phyloP scores from a whole-genome alignment of 371 early-diverging fungal genomes.

The Mucor velutinosus region DNA sequence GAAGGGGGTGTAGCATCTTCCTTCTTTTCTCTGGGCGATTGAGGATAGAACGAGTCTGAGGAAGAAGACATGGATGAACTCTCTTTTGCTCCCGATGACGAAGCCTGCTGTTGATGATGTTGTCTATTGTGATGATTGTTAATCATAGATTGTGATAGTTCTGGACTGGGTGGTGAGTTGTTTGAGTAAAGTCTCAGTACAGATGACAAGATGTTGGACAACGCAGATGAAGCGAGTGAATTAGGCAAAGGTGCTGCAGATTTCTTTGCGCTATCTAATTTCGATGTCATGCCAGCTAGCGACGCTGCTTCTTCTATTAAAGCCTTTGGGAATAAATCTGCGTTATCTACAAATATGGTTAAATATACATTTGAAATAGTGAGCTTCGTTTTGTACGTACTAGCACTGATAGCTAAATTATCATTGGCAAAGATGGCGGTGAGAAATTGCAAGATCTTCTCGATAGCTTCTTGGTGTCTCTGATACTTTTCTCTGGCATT shows the following conservation, averaged over 20 bases:
- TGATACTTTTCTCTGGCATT: conserved; percentile 75
- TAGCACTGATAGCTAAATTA: conserved; percentile 17
- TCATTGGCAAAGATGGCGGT: conserved; percentile 61
- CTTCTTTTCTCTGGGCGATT: background rate
- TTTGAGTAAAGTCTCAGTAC: conserved; percentile 17
- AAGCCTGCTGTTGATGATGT: background rate
- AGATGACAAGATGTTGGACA: conserved; percentile 24
- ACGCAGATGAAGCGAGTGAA: conserved; percentile 8
- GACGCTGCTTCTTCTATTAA: conserved; percentile 43
- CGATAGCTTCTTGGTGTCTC: conserved; percentile 87
- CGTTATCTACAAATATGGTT: conserved; percentile 9
- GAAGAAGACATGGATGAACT: background rate
- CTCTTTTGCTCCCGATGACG: background rate
- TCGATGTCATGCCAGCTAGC: conserved; percentile 27
- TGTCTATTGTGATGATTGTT: background rate
- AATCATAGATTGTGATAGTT: background rate
- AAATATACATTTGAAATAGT: background rate
- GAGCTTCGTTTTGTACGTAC: conserved; percentile 2
- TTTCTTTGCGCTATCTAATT: conserved; percentile 5
- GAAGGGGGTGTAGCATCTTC: background rate
- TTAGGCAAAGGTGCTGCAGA: conserved; percentile 9
- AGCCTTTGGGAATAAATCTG: conserved; percentile 24
- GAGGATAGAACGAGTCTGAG: conserved; percentile 3
- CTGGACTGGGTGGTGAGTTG: background rate
- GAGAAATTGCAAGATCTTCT: conserved; percentile 82